phyloP scores from a whole-genome alignment of 306 rosid genomes.

The Canavalia gladiata region DNA sequence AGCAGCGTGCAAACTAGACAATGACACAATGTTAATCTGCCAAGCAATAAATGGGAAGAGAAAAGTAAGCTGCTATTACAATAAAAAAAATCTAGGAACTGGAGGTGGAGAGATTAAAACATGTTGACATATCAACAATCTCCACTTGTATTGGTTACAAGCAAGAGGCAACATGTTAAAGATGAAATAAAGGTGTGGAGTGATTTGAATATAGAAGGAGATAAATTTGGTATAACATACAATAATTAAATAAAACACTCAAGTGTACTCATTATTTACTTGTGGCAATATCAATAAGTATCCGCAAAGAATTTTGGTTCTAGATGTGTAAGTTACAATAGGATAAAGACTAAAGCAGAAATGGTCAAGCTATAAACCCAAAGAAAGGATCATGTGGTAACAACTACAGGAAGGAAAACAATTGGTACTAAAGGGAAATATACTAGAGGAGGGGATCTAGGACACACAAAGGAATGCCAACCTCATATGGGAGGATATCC shows the following conservation, averaged over 20 bases:
- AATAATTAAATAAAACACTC: not conserved
- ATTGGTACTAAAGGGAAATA: not conserved
- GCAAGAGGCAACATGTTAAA: slow-evolving; percentile 2
- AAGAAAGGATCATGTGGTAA: too few relatives aligned
- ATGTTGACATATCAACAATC: not conserved
- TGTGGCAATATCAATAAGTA: not conserved
- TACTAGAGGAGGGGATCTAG: not conserved
- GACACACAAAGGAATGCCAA: not conserved
- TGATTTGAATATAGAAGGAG: too few relatives aligned
- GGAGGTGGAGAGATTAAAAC: not conserved
- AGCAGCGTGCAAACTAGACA: too few relatives aligned
- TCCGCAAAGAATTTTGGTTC: not conserved
- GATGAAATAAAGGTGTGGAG: slow-evolving; percentile 24
- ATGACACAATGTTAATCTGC: too few relatives aligned
- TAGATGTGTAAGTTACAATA: not conserved
- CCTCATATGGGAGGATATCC: not conserved
- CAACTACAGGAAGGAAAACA: too few relatives aligned
- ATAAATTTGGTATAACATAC: slow-evolving; percentile 1
- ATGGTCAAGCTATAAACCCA: too few relatives aligned
- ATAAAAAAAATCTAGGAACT: not conserved
- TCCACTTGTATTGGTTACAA: not conserved
- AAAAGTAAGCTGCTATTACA: not conserved
- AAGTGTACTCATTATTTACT: not conserved
- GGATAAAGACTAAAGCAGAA: too few relatives aligned
- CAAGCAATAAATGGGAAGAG: too few relatives aligned